Evolutionary conservation across 78 protist species (phyloP).

Genomic region (Planoprotostelium fungivorum): DNA sequence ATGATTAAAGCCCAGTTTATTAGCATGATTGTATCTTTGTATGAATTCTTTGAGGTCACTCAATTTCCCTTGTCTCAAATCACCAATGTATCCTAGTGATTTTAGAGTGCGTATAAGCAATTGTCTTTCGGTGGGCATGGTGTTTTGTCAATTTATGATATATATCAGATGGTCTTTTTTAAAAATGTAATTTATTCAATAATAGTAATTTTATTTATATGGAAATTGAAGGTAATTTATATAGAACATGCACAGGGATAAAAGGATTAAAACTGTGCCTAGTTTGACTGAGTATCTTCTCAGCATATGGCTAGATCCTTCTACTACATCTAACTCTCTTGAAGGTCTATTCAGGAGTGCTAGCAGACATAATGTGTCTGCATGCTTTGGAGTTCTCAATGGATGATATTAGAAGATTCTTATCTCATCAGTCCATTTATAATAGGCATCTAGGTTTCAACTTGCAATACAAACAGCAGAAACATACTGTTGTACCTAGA

Average conservation of each 20-base stretch:
- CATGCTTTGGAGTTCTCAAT: slow-evolving; percentile 1
- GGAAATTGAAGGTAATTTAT: not conserved
- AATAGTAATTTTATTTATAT: not conserved
- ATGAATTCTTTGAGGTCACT: slow-evolving; percentile 1
- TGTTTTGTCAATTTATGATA: not conserved
- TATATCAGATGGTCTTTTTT: not conserved
- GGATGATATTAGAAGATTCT: not conserved
- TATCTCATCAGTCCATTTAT: not conserved
- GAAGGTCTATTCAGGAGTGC: slow-evolving; percentile 1
- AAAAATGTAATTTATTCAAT: not conserved
- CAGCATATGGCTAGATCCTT: slow-evolving; percentile 1
- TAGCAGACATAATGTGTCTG: not conserved
- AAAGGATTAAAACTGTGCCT: slow-evolving; percentile 1
- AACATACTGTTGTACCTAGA: slow-evolving; percentile 1
- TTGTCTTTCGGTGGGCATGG: not conserved
- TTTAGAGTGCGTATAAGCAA: not conserved
- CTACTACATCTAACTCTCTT: not conserved
- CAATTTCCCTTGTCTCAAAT: slow-evolving; percentile 1
- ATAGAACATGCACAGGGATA: not conserved
- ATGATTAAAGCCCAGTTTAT: not conserved
- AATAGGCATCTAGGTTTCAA: slow-evolving; percentile 1
- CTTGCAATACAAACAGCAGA: slow-evolving; percentile 1
- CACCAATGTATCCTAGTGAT: slow-evolving; percentile 1
- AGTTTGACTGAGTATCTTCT: slow-evolving; percentile 1
- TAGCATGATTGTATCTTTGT: not conserved